phyloP scores from a whole-genome alignment of 2,329 filamentous ascomycete species.

The Phialophora chinensis region DNA sequence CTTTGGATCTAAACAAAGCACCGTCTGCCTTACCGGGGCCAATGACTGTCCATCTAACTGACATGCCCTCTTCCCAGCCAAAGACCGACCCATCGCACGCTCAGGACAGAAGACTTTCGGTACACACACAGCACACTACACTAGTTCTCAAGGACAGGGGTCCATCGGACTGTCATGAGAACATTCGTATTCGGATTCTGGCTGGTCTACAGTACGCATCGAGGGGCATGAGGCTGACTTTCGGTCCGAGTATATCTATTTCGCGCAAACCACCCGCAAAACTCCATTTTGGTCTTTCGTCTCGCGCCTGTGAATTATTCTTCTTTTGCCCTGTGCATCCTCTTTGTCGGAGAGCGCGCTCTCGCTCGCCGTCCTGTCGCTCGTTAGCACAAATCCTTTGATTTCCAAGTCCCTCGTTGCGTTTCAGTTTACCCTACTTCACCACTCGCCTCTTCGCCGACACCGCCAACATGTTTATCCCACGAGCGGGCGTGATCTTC shows the following conservation, averaged over 20 bases:
- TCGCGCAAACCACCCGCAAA: not conserved
- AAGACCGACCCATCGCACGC: not conserved
- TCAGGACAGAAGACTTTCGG: not conserved
- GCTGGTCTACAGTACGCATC: not conserved
- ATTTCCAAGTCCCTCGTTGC: constrained; percentile 8
- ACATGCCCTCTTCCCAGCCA: not conserved
- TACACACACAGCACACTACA: not conserved
- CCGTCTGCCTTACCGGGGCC: not conserved
- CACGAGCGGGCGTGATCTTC: constrained; percentile 12
- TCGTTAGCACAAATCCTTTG: not conserved
- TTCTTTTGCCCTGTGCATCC: not conserved
- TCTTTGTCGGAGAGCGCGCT: not conserved
- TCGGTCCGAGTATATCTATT: constrained; percentile 7
- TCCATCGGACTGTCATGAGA: not conserved
- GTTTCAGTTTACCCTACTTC: constrained; percentile 7
- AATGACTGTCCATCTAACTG: not conserved
- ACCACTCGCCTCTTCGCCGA: not conserved
- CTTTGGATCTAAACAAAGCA: not conserved
- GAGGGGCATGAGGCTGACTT: constrained; percentile 11
- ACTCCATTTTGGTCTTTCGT: not conserved
- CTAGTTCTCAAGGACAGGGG: constrained; percentile 6
- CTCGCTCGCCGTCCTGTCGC: not conserved
- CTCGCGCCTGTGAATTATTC: not conserved
- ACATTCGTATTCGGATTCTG: constrained; percentile 26
- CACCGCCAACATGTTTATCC: constrained; percentile 30